Conservation (phyloP, 805 yeast species). For the Candida taoyuanica region DNA sequence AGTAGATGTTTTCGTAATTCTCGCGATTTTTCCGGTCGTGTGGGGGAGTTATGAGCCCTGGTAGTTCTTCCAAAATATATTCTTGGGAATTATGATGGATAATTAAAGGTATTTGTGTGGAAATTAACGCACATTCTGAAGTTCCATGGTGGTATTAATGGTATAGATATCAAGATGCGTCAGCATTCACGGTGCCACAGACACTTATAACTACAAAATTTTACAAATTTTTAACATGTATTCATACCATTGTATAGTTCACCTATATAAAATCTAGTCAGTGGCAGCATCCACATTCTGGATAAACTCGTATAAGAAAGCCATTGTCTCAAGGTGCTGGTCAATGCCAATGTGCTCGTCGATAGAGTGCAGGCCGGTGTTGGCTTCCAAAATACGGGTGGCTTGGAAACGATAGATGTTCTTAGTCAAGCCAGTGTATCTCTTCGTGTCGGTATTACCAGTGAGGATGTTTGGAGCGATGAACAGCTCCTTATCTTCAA, state of each 20-base stretch:
- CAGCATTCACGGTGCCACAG: no score
- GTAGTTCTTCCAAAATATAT: no score
- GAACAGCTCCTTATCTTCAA: constrained; percentile 48
- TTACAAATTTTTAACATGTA: no score
- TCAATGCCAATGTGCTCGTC: constrained; percentile 49
- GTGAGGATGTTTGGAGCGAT: constrained; percentile 39
- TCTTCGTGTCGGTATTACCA: constrained; percentile 68
- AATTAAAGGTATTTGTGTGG: no score
- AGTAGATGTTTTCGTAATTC: neutral
- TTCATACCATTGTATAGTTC: neutral
- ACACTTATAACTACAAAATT: no score
- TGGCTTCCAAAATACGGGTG: constrained; percentile 32
- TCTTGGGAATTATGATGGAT: no score
- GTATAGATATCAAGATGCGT: no score
- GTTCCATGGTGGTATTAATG: no score
- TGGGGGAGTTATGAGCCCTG: no score
- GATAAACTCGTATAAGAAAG: constrained; percentile 46
- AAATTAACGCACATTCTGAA: no score
- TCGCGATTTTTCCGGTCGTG: neutral
- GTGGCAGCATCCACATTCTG: constrained; percentile 36
- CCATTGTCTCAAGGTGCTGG: constrained; percentile 48
- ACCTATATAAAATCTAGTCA: neutral
- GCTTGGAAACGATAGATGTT: constrained; percentile 63
- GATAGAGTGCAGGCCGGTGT: constrained; percentile 46
- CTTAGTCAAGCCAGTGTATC: constrained; percentile 56